These are phyloP conservation scores for Backusella parvicylindrica DNA, from an alignment of 192 early-diverging fungal genomes.

Conservation along the genomic window DNA sequence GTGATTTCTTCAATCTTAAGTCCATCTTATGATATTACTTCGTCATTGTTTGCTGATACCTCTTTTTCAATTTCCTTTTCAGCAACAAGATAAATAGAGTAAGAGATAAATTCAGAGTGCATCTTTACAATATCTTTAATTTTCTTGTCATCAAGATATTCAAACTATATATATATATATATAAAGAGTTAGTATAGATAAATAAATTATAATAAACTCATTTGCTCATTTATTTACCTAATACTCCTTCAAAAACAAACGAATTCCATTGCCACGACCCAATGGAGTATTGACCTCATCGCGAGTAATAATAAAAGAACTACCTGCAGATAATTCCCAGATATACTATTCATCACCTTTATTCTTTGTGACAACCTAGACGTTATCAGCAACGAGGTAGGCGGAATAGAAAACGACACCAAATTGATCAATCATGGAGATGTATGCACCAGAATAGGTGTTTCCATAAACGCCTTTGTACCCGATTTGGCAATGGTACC, in stretches of 20 bases:
- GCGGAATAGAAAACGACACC: slow-evolving; percentile 99
- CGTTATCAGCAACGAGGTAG: slow-evolving; percentile 97
- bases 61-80: slow-evolving; percentile 98
- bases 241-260: slow-evolving; percentile 98
- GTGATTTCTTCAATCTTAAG: slow-evolving; percentile 78
- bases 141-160: slow-evolving; percentile 97
- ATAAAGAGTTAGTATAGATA: not conserved
- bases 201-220: not conserved
- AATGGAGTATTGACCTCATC: slow-evolving; percentile 85
- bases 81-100: slow-evolving; percentile 95
- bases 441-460: slow-evolving; percentile 89
- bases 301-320: slow-evolving; percentile 88
- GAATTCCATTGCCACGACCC: slow-evolving; percentile 94
- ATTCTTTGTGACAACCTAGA: slow-evolving; percentile 93
- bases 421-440: slow-evolving; percentile 99
- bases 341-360: slow-evolving; percentile 97
- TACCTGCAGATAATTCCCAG: slow-evolving; percentile 89
- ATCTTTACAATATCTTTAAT: slow-evolving; percentile 99
- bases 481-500: slow-evolving; percentile 99
- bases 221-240: slow-evolving; percentile 21
- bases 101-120: slow-evolving; percentile 99
- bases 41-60: slow-evolving; percentile 89
- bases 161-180: slow-evolving; percentile 49
- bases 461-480: slow-evolving; percentile 99
- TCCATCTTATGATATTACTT: slow-evolving; percentile 62